Percentiles rank a stretch among this genome's conserved stretches.
phyloP scores from a whole-genome alignment of 768 basidiomycete genomes.

The Fomitopsis pulvina region DNA sequence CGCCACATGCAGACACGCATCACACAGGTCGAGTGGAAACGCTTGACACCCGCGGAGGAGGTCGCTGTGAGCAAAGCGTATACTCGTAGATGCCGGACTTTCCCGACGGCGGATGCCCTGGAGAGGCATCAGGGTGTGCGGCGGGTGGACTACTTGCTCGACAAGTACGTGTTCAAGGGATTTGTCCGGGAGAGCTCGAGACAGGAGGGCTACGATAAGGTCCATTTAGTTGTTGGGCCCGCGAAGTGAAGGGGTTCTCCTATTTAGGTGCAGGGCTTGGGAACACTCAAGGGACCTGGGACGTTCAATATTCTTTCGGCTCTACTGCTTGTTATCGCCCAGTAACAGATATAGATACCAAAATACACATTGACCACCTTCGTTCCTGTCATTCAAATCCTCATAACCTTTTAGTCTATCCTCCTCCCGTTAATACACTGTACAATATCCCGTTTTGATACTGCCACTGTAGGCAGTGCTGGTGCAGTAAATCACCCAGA shows the following conservation, averaged over 20 bases:
- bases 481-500: too few relatives aligned
- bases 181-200: constrained; percentile 21
- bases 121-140: constrained; percentile 34
- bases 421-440: too few relatives aligned
- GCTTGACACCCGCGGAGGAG: constrained; percentile 20
- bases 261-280: background rate
- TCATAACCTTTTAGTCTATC: too few relatives aligned
- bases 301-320: too few relatives aligned
- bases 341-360: too few relatives aligned
- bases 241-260: background rate
- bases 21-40: constrained; percentile 30
- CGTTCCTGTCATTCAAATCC: too few relatives aligned
- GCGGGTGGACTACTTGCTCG: constrained; percentile 32
- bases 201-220: constrained; percentile 17
- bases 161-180: constrained; percentile 30
- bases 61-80: constrained; percentile 30
- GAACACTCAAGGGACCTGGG: too few relatives aligned
- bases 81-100: constrained; percentile 28
- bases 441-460: too few relatives aligned
- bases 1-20: constrained; percentile 34
- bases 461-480: too few relatives aligned
- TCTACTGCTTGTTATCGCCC: too few relatives aligned
- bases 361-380: too few relatives aligned
- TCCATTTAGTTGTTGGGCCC: constrained; percentile 17
- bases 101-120: constrained; percentile 22